Conservation (phyloP, 768 basidiomycete genomes). For the Rhizopogon salebrosus region DNA sequence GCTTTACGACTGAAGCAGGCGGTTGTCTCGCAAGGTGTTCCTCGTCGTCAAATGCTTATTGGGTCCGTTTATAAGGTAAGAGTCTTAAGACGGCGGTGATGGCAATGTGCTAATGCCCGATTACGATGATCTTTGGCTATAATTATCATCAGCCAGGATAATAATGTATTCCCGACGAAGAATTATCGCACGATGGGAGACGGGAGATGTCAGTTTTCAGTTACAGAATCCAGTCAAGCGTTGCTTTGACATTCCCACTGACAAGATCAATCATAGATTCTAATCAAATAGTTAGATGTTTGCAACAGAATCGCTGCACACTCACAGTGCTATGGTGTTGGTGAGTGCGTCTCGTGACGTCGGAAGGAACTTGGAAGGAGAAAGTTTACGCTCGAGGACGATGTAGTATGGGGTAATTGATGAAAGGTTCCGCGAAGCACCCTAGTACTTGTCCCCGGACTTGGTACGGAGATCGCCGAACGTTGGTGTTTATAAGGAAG, state of each 20-base stretch:
- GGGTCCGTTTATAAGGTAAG: neutral
- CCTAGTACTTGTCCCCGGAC: neutral
- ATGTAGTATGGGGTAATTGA: neutral
- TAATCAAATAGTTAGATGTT: neutral
- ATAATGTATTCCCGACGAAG: neutral
- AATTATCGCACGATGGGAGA: neutral
- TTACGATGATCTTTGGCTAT: too few species aligned
- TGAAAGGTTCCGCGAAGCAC: neutral
- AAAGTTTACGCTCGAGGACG: too few species aligned
- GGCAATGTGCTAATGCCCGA: too few species aligned
- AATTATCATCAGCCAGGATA: neutral
- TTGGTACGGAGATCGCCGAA: neutral
- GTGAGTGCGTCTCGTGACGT: neutral
- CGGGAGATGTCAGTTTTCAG: neutral
- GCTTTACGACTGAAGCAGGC: too few species aligned
- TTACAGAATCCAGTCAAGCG: too few species aligned
- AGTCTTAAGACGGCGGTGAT: too few species aligned
- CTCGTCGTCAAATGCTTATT: neutral
- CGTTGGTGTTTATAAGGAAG: neutral
- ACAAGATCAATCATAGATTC: too few species aligned
- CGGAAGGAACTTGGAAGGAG: neutral
- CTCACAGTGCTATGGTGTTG: too few species aligned
- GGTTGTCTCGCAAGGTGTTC: neutral
- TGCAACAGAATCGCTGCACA: neutral
- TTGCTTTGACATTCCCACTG: too few species aligned